Evolutionary conservation across 2,329 filamentous ascomycete genomes (phyloP), one percentile per base, ranked within the genome.

Genomic region (Epichloe festucae): DNA sequence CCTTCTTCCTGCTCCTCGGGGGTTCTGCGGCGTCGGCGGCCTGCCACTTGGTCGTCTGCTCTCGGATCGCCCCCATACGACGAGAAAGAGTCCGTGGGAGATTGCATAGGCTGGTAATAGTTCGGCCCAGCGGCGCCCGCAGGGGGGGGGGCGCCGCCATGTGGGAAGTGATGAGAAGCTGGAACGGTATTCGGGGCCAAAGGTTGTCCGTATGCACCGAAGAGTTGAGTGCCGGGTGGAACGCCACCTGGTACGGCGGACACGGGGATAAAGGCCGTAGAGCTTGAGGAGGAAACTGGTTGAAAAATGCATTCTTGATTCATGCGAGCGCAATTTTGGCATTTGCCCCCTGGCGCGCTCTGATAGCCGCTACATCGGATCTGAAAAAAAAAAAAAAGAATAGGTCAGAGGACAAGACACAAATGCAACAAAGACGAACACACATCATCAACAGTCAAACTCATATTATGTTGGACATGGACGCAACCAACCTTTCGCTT

Each of bases 291-390:
- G 4, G 75, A 78, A 1, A 81, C 78, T 0, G 77, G 78, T 58
- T 81, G 77, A 53, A 81, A 81, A 14, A 81, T 72, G 54, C 78
- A 81, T 54, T 81, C 77, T 57, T 81, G 78, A 47, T 78, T 77
- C 66, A 80, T 79, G 55, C 79, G 77, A 40, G 77, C 76, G 58
- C 78, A 81, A 57, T 81, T 81, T 51, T 77, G 73, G 57, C 78
- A 81, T 56, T 80, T 79, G 11, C 77, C 78, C 77, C 77, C 77
- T 0, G 75, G 74, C 0, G 75, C 77, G 55, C 76, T 79, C 53
- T 77, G 73, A 55, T 80, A 80, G 31, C 78, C 78, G 54, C 77
- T 81, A 67, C 78, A 81, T 39, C 78, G 76, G 56, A 81, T 81
- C 77, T 81, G 53, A 17, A 41, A 21, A 4, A 7, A 8, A 23